These are phyloP conservation scores for Hortiboletus campestris DNA, from an alignment of 768 basidiomycete species.

Conservation along the genomic window DNA sequence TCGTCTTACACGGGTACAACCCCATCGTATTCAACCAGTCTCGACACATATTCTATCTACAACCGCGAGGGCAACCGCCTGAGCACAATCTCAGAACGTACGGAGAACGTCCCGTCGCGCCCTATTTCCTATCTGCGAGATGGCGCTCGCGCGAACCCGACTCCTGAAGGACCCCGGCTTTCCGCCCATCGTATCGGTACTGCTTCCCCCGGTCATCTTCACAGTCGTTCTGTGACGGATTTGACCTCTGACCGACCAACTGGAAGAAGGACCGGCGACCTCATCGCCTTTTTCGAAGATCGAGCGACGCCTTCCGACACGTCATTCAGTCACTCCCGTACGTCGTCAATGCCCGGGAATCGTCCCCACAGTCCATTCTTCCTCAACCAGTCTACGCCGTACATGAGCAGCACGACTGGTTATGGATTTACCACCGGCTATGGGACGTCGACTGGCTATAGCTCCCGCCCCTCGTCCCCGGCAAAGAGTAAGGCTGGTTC, in stretches of 20 bases:
- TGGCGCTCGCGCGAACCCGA: conserved; percentile 33
- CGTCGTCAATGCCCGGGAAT: conserved; percentile 49
- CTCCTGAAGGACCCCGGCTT: conserved; percentile 46
- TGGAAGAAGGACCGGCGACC: conserved; percentile 59
- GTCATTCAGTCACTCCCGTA: conserved; percentile 48
- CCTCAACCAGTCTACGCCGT: conserved; percentile 41
- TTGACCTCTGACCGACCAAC: conserved; percentile 45
- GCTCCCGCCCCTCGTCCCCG: conserved; percentile 49
- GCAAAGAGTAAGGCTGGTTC: conserved; percentile 42
- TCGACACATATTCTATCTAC: conserved; percentile 38
- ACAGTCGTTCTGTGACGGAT: conserved; percentile 61
- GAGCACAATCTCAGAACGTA: conserved; percentile 77
- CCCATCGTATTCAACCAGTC: conserved; percentile 34
- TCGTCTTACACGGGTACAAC: conserved; percentile 33
- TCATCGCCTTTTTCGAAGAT: conserved; percentile 74
- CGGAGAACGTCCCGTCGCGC: conserved; percentile 63
- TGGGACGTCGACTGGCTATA: conserved; percentile 28
- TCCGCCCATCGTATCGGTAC: conserved; percentile 42
- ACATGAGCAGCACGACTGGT: conserved; percentile 35
- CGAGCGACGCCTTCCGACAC: conserved; percentile 40
- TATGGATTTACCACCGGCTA: conserved; percentile 36
- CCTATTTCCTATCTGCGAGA: conserved; percentile 48
- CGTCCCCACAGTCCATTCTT: conserved; percentile 31
- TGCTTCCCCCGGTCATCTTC: conserved; percentile 39
- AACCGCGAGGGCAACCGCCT: conserved; percentile 49